Evolutionary conservation across 78 protist species (phyloP), one percentile per base, ranked within the genome.

Genomic region (Tieghemostelium lacteum): DNA sequence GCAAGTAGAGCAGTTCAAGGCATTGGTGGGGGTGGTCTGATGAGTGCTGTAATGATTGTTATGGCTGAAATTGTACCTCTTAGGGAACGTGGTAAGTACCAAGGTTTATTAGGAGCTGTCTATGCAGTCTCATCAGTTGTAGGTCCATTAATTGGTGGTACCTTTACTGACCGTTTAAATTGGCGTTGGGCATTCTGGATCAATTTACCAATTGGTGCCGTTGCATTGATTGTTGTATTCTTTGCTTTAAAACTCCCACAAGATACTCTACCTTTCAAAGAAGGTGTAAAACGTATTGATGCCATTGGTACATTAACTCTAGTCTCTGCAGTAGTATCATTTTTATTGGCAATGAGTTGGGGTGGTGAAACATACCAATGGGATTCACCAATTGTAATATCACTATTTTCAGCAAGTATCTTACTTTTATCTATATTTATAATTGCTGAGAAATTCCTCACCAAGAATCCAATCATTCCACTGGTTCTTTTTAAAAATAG

Each of bases 121-220:
- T 75, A 73, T 77, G 94, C 91, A 2, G 36, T 91, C 8, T 75
- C 94, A 3, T 45, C 66, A 16, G 94, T 91, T 14, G 66, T 75
- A 17, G 94, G 94, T 37, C 94, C 94, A 45, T 60, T 91, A n/a
- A 63, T 91, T 37, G 94, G 94, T 39, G 94, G 94, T 64, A 67
- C 85, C 3, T 91, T 75, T 31, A 91, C 94, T 22, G 94, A 91
- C 50, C 52, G 78, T 65, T 33, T 91, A 16, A 63, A 29, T 28
- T 91, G 94, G 94, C 28, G 89, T 14, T 91, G 94, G 94, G 85
- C 88, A 57, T 91, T 91, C 73, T 91, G 85, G 86, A 75, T 91
- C 61, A 91, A 91, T 60, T 61, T 91, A 31, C 94, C 94, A 20
- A 29, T 91, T 52, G 77, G 94, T 20, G 78, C 63, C 3, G 29